phyloP scores from a whole-genome alignment of 2,329 filamentous ascomycete genomes.

The Ophiostoma pallidulum region DNA sequence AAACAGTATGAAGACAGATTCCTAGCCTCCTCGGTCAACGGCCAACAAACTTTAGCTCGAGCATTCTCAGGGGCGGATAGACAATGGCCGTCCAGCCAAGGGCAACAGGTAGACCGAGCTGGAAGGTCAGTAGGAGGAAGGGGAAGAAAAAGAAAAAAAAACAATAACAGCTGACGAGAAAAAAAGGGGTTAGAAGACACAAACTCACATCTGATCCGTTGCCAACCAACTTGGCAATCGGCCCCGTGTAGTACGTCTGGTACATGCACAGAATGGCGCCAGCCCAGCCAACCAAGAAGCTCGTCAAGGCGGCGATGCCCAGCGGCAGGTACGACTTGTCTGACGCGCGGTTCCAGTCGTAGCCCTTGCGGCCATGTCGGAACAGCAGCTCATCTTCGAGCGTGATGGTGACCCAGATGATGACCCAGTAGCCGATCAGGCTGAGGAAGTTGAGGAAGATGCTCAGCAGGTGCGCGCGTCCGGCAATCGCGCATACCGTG shows the following conservation, averaged over 20 bases:
- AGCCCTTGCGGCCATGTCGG: slow-evolving; percentile 37
- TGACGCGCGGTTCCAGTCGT: slow-evolving; percentile 54
- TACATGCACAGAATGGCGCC: slow-evolving; percentile 59
- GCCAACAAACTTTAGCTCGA: slow-evolving; percentile 18
- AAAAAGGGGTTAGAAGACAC: neutral
- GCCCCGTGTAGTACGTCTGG: slow-evolving; percentile 60
- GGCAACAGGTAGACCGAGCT: slow-evolving; percentile 21
- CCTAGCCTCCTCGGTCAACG: too few species aligned
- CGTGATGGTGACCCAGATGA: slow-evolving; percentile 54
- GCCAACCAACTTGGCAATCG: slow-evolving; percentile 24
- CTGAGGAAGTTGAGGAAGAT: slow-evolving; percentile 63
- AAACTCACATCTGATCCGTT: slow-evolving; percentile 15
- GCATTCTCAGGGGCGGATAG: slow-evolving; percentile 18
- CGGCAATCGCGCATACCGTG: slow-evolving; percentile 54
- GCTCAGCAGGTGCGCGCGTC: slow-evolving; percentile 47
- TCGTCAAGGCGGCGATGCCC: slow-evolving; percentile 49
- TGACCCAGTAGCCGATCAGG: slow-evolving; percentile 62
- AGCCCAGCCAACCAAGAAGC: slow-evolving; percentile 56
- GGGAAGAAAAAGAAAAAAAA: neutral
- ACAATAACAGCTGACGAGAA: neutral
- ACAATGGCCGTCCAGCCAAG: slow-evolving; percentile 18
- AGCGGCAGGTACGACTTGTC: slow-evolving; percentile 48
- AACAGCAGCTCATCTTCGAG: slow-evolving; percentile 56
- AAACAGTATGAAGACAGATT: too few species aligned
- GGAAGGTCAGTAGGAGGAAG: neutral